Percentiles rank a stretch among this genome's conserved stretches.
Conservation (phyloP, 352 stramenopile species). For the Blastocystis sp. region DNA sequence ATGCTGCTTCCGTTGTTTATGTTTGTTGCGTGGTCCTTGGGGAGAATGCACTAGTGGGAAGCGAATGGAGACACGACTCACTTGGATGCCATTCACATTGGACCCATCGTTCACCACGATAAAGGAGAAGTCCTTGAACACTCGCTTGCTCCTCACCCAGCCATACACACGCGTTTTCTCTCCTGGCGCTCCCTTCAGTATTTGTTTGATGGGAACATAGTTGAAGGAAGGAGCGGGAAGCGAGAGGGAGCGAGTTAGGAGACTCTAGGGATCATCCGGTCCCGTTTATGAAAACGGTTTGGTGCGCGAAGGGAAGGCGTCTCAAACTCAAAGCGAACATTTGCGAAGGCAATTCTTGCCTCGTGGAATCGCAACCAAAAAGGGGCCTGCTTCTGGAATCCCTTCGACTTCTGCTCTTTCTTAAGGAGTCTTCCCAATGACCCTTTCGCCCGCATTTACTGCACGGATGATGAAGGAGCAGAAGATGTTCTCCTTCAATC, state of each 20-base stretch:
- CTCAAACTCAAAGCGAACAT: too few relatives aligned
- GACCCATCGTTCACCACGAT: conserved; percentile 91
- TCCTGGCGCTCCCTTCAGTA: conserved; percentile 81
- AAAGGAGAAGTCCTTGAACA: conserved; percentile 86
- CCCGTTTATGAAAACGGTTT: too few relatives aligned
- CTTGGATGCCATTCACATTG: conserved; percentile 82
- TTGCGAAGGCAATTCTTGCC: too few relatives aligned
- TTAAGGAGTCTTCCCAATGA: neutral
- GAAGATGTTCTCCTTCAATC: conserved; percentile 55
- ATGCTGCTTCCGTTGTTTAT: conserved; percentile 52
- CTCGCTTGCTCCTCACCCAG: conserved; percentile 87
- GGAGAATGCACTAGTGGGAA: conserved; percentile 55
- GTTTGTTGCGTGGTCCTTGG: neutral
- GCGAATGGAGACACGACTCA: conserved; percentile 77
- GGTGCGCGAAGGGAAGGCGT: too few relatives aligned
- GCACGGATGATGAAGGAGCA: conserved; percentile 22
- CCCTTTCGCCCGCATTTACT: conserved; percentile 4
- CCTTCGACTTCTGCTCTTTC: too few relatives aligned
- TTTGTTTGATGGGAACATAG: conserved; percentile 3
- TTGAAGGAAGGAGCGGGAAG: too few relatives aligned
- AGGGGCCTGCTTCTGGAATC: too few relatives aligned
- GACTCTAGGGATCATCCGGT: too few relatives aligned
- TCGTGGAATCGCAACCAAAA: too few relatives aligned
- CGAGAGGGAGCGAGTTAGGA: too few relatives aligned
- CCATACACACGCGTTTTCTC: conserved; percentile 86